Evolutionary conservation across 2,329 filamentous ascomycete genomes (phyloP), one percentile per base, ranked within the genome.

Genomic region (Botrytis sinoallii): DNA sequence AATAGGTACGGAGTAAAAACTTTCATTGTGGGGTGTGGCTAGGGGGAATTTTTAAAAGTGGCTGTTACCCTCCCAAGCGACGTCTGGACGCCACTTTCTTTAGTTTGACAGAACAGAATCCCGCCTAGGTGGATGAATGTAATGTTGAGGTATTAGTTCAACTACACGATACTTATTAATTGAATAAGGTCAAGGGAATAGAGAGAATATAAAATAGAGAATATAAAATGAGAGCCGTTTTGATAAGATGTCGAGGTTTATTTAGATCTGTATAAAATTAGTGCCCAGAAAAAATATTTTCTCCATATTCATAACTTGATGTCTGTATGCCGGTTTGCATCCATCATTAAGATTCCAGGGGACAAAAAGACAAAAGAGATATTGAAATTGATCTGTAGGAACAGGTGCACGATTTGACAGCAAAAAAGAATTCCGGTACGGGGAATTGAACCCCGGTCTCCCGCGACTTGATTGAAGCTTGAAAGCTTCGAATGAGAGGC

Each of bases 401-500:
- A 16, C 10, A 38, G 10, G 14, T 16, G 35, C 18, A 40, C 2
- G 3, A 14, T 22, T 2, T 4, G 9, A 32, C 32, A 32, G 12
- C 9, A 71, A 70, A 71, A 64, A 2, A 0, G 0, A 2, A 29
- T 72, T 72, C 70, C 61, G 38, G 48, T 42, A 72, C 61, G 60
- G 61, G 70, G 60, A 72, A 72, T 72, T 72, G 70, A 72, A 67
- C 70, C 70, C 46, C 70, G 70, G 70, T 72, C 68, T 63, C 68
- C 68, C 57, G 68, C 68, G 68, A 20, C 40, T 16, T 61, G 35
- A 61, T 38, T 32, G 10, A 35, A 38, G 18, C 44, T 14, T 1
- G 8, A 14, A 22, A 10, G 2, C 32, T n/a, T 25, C 12, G 12
- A 25, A 46, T 71, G 60, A 72, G 70, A 72, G 60, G 70, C 70